Percentiles rank a stretch among this genome's conserved stretches.
Conservation (phyloP, 2,329 filamentous ascomycete species). For the Claviceps sp. region DNA sequence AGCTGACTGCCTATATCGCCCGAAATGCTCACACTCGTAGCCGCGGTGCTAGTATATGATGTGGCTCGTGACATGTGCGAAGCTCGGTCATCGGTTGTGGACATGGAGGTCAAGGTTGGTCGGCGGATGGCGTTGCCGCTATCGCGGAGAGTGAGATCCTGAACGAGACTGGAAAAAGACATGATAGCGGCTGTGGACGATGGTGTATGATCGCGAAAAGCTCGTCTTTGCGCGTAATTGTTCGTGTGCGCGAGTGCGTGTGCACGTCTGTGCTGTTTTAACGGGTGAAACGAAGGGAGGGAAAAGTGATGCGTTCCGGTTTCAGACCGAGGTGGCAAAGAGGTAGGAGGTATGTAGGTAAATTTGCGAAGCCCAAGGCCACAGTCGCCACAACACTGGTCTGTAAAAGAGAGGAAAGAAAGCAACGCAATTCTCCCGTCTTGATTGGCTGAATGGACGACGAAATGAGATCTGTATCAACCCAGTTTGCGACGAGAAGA, state of each 20-base stretch:
- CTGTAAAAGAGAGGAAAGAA: background rate
- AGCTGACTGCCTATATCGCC: constrained; percentile 73
- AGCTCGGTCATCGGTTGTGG: constrained; percentile 44
- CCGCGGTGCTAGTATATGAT: constrained; percentile 53
- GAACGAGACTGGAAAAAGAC: constrained; percentile 56
- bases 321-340: no score
- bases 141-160: constrained; percentile 49
- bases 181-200: constrained; percentile 21
- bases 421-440: background rate
- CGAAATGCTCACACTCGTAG: constrained; percentile 55
- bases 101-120: constrained; percentile 32
- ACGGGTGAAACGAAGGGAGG: background rate
- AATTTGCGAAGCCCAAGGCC: constrained; percentile 1
- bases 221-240: background rate
- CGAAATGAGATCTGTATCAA: no score
- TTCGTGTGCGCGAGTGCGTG: background rate
- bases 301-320: background rate
- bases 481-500: no score
- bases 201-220: background rate
- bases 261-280: background rate
- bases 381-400: background rate
- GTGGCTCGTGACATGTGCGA: constrained; percentile 50
- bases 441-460: no score
- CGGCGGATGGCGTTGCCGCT: constrained; percentile 31
- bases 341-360: background rate